Percentiles rank a stretch among this genome's conserved stretches.
Evolutionary conservation across 2,329 filamentous ascomycete genomes (phyloP).

Genomic region (Fusarium chuoi): DNA sequence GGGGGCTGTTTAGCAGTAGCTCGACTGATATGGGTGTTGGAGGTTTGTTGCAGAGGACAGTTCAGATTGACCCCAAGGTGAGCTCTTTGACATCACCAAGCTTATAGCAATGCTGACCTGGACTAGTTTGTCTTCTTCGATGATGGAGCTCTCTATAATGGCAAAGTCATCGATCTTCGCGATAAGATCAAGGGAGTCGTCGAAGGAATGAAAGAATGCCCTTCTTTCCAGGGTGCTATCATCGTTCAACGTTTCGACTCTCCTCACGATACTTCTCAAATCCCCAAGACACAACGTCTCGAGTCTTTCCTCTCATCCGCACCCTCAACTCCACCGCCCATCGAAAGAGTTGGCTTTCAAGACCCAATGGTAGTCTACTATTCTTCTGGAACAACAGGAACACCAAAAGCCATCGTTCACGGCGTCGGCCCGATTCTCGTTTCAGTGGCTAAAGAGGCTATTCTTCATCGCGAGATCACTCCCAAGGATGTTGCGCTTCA

Average conservation of each 20-base stretch:
- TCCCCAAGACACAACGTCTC: conserved; percentile 61
- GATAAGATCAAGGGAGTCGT: conserved; percentile 78
- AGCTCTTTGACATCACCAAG: conserved; percentile 2
- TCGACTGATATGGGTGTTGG: conserved; percentile 87
- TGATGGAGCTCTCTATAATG: conserved; percentile 82
- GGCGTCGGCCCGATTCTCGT: conserved; percentile 73
- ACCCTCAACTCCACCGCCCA: conserved; percentile 53
- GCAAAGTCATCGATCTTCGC: conserved; percentile 76
- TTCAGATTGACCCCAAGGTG: conserved; percentile 78
- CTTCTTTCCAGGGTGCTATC: conserved; percentile 71
- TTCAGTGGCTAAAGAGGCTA: conserved; percentile 66
- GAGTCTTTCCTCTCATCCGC: conserved; percentile 56
- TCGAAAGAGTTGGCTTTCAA: conserved; percentile 72
- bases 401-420: conserved; percentile 88
- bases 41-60: conserved; percentile 77
- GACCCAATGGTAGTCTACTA: conserved; percentile 84
- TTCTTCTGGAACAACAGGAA: conserved; percentile 83
- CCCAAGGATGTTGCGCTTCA: conserved; percentile 59
- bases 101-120: not conserved
- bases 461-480: conserved; percentile 57
- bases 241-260: conserved; percentile 72
- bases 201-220: conserved; percentile 68
- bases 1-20: conserved; percentile 78
- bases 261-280: conserved; percentile 65
- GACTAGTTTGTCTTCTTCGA: conserved; percentile 80